These are phyloP conservation scores for Cladosporium sp. DNA, from an alignment of 2,329 filamentous ascomycete genomes.

Conservation along the genomic window DNA sequence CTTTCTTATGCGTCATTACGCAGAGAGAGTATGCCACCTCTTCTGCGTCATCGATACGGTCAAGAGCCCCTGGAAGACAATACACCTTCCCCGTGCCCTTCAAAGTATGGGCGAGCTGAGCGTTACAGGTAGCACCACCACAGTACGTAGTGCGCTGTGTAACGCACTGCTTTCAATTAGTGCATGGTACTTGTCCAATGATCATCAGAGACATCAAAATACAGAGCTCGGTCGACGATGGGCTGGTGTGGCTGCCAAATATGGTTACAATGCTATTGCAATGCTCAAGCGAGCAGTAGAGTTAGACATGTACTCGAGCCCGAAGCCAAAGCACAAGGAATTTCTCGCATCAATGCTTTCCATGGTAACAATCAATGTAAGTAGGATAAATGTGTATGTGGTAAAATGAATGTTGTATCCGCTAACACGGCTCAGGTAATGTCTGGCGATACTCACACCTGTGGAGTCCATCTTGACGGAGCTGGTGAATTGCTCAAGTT, in stretches of 20 bases:
- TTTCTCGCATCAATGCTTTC: slow-evolving; percentile 13
- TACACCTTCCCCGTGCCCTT: slow-evolving; percentile 4
- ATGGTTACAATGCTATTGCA: slow-evolving; percentile 8
- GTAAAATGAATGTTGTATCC: not conserved
- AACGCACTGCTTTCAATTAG: slow-evolving; percentile 6
- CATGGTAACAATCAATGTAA: slow-evolving; percentile 12
- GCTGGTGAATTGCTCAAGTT: slow-evolving; percentile 21
- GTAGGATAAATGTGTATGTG: not conserved
- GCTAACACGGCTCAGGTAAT: not conserved
- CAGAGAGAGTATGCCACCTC: slow-evolving; percentile 14
- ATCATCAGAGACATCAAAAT: not conserved
- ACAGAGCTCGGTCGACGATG: not conserved
- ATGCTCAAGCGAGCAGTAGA: slow-evolving; percentile 11
- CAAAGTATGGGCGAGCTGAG: slow-evolving; percentile 6
- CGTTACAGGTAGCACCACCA: slow-evolving; percentile 1
- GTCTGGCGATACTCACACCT: slow-evolving; percentile 12
- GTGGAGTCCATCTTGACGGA: slow-evolving; percentile 20
- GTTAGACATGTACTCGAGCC: slow-evolving; percentile 5
- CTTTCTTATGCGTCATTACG: slow-evolving; percentile 13
- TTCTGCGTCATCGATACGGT: slow-evolving; percentile 9
- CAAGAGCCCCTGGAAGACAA: slow-evolving; percentile 12
- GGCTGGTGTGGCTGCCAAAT: not conserved
- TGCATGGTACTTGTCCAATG: slow-evolving; percentile 13
- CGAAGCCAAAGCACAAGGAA: slow-evolving; percentile 14
- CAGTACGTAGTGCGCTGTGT: not conserved